Evolutionary conservation across 208 protist genomes (phyloP), one percentile per base, ranked within the genome.

Genomic region (Borovskyia barvae): DNA sequence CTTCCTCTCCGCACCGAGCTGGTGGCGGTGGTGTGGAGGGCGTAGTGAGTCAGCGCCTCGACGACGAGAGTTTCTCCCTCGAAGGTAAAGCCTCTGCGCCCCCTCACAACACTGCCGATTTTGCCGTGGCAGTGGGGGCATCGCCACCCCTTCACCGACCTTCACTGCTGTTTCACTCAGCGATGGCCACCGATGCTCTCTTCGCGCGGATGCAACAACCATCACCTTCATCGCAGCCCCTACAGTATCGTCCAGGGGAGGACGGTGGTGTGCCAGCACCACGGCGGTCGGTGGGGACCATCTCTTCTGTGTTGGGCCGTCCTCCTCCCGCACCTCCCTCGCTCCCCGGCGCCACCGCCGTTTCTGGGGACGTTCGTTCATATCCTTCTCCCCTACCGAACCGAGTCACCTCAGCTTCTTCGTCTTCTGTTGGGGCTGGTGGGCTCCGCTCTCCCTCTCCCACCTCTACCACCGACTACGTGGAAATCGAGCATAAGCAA

Each of bases 401-500:
- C 26, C 55, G 24, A 1, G 64, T 58, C 32, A 15, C 25, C 29
- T 57, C 40, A 2, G 20, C 51, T 15, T 55, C 62, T 8, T 60
- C 61, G 17, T 54, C 62, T 12, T 37, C 50, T 26, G 35, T 12
- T 40, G 37, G 14, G 37, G 37, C 14, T 17, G 33, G 19, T 17
- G 28, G 36, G n/a, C 28, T 40, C 26, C 59, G 39, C 55, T 62
- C 47, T 17, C 30, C 53, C 15, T 73, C 70, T 22, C 60, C 64
- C 0, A 41, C 41, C 29, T 66, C 69, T 2, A 78, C 75, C 11
- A 52, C 69, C n/a, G 82, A 89, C 66, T 87, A 84, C 58, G 68
- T 71, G 5, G 84, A 85, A 4, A 95, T 95, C 67, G 89, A 88
- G 49, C 82, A 82, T 43, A 90, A 91, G 50, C 83, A 95, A 46